Evolutionary conservation across 2,329 filamentous ascomycete genomes (phyloP), one percentile per base, ranked within the genome.

Genomic region (Diplodia intermedia): DNA sequence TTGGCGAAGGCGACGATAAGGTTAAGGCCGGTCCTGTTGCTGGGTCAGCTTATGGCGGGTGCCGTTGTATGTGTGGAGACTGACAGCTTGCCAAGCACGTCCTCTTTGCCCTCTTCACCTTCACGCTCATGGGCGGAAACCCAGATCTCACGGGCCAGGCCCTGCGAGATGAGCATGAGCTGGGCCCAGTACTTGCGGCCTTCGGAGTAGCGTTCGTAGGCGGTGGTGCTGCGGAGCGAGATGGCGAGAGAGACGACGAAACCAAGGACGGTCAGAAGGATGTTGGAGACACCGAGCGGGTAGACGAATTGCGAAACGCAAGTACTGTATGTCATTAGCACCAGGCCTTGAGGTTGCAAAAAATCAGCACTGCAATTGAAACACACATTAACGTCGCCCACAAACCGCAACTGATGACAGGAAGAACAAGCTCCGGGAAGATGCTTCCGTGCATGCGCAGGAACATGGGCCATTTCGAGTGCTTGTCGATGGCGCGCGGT

Each of bases 221-320:
- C 91, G 8, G 90, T 92, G 2, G 90, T 89, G 70, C 86, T 91
- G 69, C 91, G 88, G 81, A 94, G 93, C 1, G 90, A 92, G 40
- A 94, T 84, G n/a, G 89, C 86, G 69, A 94, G 81, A 86, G 89
- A 89, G 77, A 94, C 90, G 69, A 94, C 89, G 81, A 94, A 93
- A 89, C 91, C 91, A 54, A 91, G 86, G 65, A 94, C 88, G 1
- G 91, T 93, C 65, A 94, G 83, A 23, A 93, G 82, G 38, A 92
- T 84, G n/a, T 84, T 88, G 75, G 86, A 85, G 70, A 93, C 88
- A 55, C 84, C 85, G 20, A 89, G 75, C 23, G 74, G 65, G 70
- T 84, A 76, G 14, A 85, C 79, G 60, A 80, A 80, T 67, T 82
- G 72, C 14, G 81, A 82, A 72, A 91, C 81, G 69, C 62, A 62